These are phyloP conservation scores for Aspergillus baeticus DNA, from an alignment of 495 filamentous ascomycete species.

Conservation along the genomic window DNA sequence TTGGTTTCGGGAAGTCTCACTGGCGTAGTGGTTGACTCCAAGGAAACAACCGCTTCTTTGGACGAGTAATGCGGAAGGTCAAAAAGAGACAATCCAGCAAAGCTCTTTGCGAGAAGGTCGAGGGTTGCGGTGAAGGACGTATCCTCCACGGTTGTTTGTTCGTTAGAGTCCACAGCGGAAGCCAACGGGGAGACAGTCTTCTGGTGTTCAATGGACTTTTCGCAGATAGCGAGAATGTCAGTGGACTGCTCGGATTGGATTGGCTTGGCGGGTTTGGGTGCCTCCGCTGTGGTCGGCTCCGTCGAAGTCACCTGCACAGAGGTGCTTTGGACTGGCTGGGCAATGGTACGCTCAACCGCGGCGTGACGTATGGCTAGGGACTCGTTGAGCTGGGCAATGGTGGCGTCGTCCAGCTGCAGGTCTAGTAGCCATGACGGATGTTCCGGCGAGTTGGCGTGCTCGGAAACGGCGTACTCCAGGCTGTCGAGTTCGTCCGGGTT, in stretches of 20 bases:
- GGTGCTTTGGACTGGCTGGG: neutral
- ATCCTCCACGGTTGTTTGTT: conserved; percentile 12
- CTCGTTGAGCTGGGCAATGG: neutral
- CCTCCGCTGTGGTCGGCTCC: conserved; percentile 15
- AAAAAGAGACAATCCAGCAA: conserved; percentile 7
- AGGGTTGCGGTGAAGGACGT: conserved; percentile 4
- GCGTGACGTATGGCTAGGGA: neutral
- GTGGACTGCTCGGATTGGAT: conserved; percentile 3
- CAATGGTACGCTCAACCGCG: neutral
- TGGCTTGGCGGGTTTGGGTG: neutral
- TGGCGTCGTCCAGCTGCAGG: neutral
- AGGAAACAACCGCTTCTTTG: conserved; percentile 10
- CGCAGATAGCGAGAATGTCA: neutral
- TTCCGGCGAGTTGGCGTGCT: no score
- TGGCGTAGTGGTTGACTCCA: conserved; percentile 11
- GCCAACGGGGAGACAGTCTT: conserved; percentile 5
- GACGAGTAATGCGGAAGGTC: conserved; percentile 8
- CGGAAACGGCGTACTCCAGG: neutral
- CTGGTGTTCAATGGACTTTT: neutral
- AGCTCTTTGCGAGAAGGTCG: conserved; percentile 1
- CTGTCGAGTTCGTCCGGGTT: neutral
- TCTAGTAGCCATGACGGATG: no score
- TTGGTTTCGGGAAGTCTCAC: conserved; percentile 9
- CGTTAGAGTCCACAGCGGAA: conserved; percentile 13
- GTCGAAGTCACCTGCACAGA: conserved; percentile 11